Percentiles rank a stretch among this genome's conserved stretches.
phyloP scores from a whole-genome alignment of 1,284 basidiomycete genomes.

The Boletellus deceptivus region DNA sequence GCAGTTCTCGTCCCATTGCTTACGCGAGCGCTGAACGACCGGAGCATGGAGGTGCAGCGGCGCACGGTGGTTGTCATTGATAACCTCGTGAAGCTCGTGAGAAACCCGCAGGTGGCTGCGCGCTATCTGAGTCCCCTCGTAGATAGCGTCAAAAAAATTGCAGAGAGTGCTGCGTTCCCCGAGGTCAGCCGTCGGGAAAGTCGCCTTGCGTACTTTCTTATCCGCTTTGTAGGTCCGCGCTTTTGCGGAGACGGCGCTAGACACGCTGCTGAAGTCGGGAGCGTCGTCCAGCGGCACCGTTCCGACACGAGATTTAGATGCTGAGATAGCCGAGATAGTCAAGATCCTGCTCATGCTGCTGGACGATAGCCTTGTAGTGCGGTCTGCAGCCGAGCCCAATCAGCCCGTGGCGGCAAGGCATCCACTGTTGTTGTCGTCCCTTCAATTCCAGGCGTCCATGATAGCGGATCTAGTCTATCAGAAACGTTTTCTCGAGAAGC shows the following conservation, averaged over 20 bases:
- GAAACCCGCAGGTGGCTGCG: constrained; percentile 88
- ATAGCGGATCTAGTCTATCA: constrained; percentile 76
- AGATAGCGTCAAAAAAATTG: constrained; percentile 90
- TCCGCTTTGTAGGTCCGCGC: constrained; percentile 68
- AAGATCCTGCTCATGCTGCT: constrained; percentile 60
- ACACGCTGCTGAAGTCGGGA: constrained; percentile 77
- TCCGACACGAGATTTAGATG: constrained; percentile 62
- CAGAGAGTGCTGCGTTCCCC: constrained; percentile 91
- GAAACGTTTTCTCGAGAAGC: constrained; percentile 61
- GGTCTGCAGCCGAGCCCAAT: constrained; percentile 45
- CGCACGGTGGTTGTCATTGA: constrained; percentile 90
- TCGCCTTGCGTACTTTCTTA: constrained; percentile 15
- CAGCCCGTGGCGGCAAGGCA: constrained; percentile 46
- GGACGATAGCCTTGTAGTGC: constrained; percentile 47
- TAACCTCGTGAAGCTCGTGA: constrained; percentile 97
- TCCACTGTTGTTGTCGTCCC: constrained; percentile 46
- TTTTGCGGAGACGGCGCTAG: constrained; percentile 79
- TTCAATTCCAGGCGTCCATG: constrained; percentile 74
- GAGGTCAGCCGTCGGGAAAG: constrained; percentile 54
- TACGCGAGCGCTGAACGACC: constrained; percentile 90
- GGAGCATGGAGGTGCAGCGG: constrained; percentile 93
- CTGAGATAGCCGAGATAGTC: constrained; percentile 57
- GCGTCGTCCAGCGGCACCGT: constrained; percentile 71
- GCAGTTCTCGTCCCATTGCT: constrained; percentile 95
- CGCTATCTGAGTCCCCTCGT: constrained; percentile 87